These are phyloP conservation scores for Cymbopogon citratus DNA, from an alignment of 176 grass and related monocot genomes.

Conservation along the genomic window DNA sequence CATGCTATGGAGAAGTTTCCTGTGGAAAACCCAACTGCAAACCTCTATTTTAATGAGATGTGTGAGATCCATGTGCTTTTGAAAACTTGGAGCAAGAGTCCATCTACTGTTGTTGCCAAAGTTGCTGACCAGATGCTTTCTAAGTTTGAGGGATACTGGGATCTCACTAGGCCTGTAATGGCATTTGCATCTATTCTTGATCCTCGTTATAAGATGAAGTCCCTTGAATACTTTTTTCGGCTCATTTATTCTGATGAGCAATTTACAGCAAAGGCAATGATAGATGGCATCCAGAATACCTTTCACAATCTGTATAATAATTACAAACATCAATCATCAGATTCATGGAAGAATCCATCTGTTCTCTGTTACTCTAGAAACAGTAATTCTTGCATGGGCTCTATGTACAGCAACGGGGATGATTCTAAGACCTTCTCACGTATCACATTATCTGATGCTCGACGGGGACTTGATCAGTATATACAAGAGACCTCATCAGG, in stretches of 20 bases:
- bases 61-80: conserved; percentile 92
- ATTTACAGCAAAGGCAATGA: conserved; percentile 70
- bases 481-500: conserved; percentile 92
- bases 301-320: conserved; percentile 89
- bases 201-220: conserved; percentile 99
- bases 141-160: conserved; percentile 88
- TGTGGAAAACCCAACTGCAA: conserved; percentile 67
- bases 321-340: conserved; percentile 66
- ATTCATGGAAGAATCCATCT: conserved; percentile 70
- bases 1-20: conserved; percentile 86
- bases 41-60: conserved; percentile 94
- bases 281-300: conserved; percentile 58
- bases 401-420: conserved; percentile 53
- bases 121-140: conserved; percentile 78
- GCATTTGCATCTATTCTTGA: conserved; percentile 95
- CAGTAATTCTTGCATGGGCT: conserved; percentile 47
- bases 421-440: conserved; percentile 80
- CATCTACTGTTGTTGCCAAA: conserved; percentile 65
- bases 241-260: conserved; percentile 65
- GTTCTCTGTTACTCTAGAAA: conserved; percentile 69
- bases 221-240: conserved; percentile 90
- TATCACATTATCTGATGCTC: conserved; percentile 92
- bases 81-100: conserved; percentile 73
- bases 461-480: conserved; percentile 93
- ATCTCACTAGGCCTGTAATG: conserved; percentile 68